A percentile compares a stretch with the other conserved stretches of the same genome.
Conservation (phyloP, 352 stramenopile genomes). For the Globisporangium nodosum region DNA sequence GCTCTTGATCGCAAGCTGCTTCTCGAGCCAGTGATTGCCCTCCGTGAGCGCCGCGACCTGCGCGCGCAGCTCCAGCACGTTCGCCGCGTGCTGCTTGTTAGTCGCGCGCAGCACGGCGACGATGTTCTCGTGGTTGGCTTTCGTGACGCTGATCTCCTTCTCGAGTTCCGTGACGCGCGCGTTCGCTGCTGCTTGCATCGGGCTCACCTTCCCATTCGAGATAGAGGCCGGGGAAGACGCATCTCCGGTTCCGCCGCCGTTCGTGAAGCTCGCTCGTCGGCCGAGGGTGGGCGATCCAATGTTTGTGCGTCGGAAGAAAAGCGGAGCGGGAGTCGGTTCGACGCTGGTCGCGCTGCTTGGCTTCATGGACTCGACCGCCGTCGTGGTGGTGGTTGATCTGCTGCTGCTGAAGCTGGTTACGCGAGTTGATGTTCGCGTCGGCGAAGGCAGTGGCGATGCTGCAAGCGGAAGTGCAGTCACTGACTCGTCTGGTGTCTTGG, state of each 20-base stretch:
- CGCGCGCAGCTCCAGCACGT: constrained; percentile 56
- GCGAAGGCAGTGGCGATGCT: neutral
- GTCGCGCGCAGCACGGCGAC: constrained; percentile 57
- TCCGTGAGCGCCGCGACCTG: constrained; percentile 57
- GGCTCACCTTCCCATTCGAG: constrained; percentile 3
- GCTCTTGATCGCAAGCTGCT: constrained; percentile 50
- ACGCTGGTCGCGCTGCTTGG: constrained; percentile 2
- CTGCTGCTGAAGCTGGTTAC: constrained; percentile 6
- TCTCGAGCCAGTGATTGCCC: constrained; percentile 55
- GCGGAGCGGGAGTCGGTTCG: constrained; percentile 12
- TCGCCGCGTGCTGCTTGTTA: constrained; percentile 63
- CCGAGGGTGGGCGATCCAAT: constrained; percentile 24
- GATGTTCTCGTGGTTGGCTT: constrained; percentile 66
- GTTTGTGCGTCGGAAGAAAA: constrained; percentile 39
- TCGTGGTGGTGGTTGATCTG: neutral
- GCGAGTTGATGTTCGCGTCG: neutral
- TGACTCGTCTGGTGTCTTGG: neutral
- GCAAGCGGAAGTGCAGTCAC: neutral
- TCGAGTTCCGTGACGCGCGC: constrained; percentile 47
- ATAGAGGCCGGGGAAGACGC: neutral
- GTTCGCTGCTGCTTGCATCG: constrained; percentile 7
- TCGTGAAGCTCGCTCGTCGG: constrained; percentile 25
- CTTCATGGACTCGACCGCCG: constrained; percentile 28
- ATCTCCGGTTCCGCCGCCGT: neutral
- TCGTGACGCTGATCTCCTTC: constrained; percentile 52